Percentiles rank a stretch among this genome's conserved stretches.
These are phyloP conservation scores for Monosporascus sp. DNA, from an alignment of 2,329 filamentous ascomycete species.

Conservation along the genomic window DNA sequence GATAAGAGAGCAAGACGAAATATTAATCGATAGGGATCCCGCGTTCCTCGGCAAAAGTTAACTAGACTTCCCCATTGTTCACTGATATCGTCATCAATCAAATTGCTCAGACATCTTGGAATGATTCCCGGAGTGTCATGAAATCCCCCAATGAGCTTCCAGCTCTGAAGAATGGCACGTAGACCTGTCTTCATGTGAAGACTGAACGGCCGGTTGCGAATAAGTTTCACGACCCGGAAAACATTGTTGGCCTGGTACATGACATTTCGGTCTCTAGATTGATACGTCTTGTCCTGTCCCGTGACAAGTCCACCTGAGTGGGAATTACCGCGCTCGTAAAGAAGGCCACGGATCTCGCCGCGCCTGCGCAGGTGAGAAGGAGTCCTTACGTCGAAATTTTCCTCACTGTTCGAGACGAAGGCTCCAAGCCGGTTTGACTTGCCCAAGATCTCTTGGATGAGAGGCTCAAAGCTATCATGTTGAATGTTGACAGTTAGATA, in stretches of 20 bases:
- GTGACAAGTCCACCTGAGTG: not conserved
- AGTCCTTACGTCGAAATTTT: not conserved
- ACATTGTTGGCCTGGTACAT: conserved; percentile 7
- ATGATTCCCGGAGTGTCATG: conserved; percentile 1
- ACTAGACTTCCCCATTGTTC: conserved; percentile 25
- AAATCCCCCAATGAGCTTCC: conserved; percentile 27
- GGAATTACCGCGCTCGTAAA: conserved; percentile 12
- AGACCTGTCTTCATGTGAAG: conserved; percentile 6
- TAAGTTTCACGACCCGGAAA: conserved; percentile 11
- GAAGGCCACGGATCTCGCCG: conserved; percentile 11
- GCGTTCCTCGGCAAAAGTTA: conserved; percentile 16
- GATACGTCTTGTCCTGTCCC: conserved; percentile 11
- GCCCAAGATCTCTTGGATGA: conserved; percentile 22
- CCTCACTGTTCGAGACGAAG: conserved; percentile 5
- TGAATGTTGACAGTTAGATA: conserved; percentile 32
- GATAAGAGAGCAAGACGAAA: conserved; percentile 24
- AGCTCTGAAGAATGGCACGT: conserved; percentile 16
- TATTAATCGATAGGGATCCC: conserved; percentile 9
- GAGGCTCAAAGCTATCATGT: conserved; percentile 29
- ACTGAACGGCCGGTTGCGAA: conserved; percentile 6
- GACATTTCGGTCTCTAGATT: conserved; percentile 14
- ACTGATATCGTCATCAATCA: conserved; percentile 22
- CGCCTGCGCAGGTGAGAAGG: conserved; percentile 9
- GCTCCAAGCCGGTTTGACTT: conserved; percentile 25
- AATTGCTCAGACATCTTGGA: conserved; percentile 13